Percentiles rank a stretch among this genome's conserved stretches.
Evolutionary conservation across 768 basidiomycete species (phyloP).

Genomic region (Suillus subluteus): DNA sequence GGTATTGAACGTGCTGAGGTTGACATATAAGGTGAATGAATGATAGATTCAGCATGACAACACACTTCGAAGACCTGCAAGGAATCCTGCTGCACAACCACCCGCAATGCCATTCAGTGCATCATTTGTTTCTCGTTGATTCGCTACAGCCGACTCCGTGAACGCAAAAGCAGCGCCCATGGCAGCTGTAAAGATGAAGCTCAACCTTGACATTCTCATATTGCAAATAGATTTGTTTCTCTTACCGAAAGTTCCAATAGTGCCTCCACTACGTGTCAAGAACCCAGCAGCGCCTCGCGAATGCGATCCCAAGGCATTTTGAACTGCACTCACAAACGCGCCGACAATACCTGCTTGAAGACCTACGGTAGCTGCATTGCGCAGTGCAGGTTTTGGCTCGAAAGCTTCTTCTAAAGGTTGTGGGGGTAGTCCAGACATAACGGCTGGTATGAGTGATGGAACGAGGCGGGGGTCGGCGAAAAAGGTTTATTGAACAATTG

Average conservation of each 20-base stretch:
- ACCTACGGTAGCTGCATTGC: slow-evolving; percentile 58
- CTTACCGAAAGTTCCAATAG: slow-evolving; percentile 91
- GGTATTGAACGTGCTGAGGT: slow-evolving; percentile 80
- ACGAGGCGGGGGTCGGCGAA: slow-evolving; percentile 8
- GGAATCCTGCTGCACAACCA: slow-evolving; percentile 91
- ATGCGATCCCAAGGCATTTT: slow-evolving; percentile 82
- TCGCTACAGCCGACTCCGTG: slow-evolving; percentile 81
- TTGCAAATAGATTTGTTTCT: slow-evolving; percentile 13
- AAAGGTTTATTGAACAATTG: slow-evolving; percentile 15
- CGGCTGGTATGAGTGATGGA: slow-evolving; percentile 7
- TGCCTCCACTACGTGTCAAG: slow-evolving; percentile 83
- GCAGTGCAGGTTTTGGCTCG: slow-evolving; percentile 56
- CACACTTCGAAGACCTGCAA: slow-evolving; percentile 84
- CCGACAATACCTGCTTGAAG: slow-evolving; percentile 71
- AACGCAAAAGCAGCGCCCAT: slow-evolving; percentile 88
- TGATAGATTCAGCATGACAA: slow-evolving; percentile 13
- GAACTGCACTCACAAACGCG: slow-evolving; percentile 69
- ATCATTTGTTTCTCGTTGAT: slow-evolving; percentile 79
- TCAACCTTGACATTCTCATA: background rate
- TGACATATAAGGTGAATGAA: slow-evolving; percentile 19
- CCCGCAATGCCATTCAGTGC: slow-evolving; percentile 82
- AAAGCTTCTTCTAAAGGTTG: slow-evolving; percentile 31
- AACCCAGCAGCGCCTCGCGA: slow-evolving; percentile 83
- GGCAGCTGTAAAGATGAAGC: slow-evolving; percentile 58
- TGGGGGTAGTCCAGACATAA: slow-evolving; percentile 27